Conservation (phyloP, 129 eudicot genomes). For the Calendula officinalis region DNA sequence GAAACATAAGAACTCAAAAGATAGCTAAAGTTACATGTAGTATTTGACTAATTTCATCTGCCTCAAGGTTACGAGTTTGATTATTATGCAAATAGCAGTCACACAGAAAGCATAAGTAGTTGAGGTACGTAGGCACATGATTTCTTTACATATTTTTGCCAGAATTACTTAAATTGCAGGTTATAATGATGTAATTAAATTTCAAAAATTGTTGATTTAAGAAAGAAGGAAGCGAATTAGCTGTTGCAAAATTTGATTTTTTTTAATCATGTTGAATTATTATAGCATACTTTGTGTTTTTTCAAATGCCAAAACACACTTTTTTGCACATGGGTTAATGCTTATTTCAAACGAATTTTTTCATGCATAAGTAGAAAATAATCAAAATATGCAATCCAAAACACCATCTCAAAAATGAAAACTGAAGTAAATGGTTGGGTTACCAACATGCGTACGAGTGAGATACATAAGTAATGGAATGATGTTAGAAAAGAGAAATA, state of each 20-base stretch:
- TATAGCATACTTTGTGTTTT: no score
- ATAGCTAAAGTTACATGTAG: no score
- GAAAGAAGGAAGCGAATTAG: no score
- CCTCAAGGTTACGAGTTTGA: conserved; percentile 68
- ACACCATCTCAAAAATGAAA: background rate
- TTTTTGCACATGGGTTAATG: no score
- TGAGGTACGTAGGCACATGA: background rate
- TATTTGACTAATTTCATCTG: conserved; percentile 73
- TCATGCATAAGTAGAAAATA: background rate
- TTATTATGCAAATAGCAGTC: conserved; percentile 73
- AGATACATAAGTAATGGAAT: conserved; percentile 39
- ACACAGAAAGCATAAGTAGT: conserved; percentile 54
- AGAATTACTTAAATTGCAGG: no score
- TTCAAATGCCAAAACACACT: no score
- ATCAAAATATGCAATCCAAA: background rate
- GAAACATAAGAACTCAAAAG: no score
- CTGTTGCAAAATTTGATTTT: no score
- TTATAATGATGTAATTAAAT: no score
- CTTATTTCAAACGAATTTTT: background rate
- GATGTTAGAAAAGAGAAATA: conserved; percentile 43
- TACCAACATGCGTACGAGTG: conserved; percentile 37
- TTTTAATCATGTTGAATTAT: no score
- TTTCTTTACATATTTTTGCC: no score
- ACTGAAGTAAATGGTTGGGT: conserved; percentile 6
- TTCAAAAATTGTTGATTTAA: no score